These are phyloP conservation scores for Puccinia coronata DNA, from an alignment of 1,284 basidiomycete species.

Conservation along the genomic window DNA sequence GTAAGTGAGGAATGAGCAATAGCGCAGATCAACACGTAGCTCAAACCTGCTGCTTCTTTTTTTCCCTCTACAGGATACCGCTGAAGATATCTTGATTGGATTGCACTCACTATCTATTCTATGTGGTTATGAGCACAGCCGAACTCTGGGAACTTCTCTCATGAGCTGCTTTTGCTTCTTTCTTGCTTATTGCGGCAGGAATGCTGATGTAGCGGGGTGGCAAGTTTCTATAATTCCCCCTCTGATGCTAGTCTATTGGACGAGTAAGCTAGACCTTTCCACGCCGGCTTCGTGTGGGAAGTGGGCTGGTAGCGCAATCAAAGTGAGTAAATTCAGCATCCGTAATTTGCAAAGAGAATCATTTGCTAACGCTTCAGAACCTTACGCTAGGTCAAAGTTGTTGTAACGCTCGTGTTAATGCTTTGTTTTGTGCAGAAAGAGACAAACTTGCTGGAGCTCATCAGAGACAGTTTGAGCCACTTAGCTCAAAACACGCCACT, in stretches of 20 bases:
- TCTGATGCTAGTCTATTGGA: conserved; percentile 23
- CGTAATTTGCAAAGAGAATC: background rate
- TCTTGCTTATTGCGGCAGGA: conserved; percentile 16
- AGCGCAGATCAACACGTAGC: too few species aligned
- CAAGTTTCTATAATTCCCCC: conserved; percentile 22
- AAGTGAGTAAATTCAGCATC: conserved; percentile 2
- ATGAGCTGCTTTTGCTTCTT: conserved; percentile 24
- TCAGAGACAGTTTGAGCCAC: background rate
- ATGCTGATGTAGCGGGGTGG: conserved; percentile 15
- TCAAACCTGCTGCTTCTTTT: background rate
- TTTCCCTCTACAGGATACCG: conserved; percentile 38
- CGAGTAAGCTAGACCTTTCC: conserved; percentile 22
- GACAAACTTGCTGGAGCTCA: background rate
- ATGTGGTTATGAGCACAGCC: conserved; percentile 36
- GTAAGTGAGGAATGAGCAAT: background rate
- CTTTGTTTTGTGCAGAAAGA: conserved; percentile 23
- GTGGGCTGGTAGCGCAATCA: conserved; percentile 31
- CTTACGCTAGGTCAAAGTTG: conserved; percentile 14
- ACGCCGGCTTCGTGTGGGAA: conserved; percentile 18
- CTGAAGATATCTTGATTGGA: conserved; percentile 36
- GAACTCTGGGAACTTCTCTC: conserved; percentile 28
- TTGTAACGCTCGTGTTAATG: conserved; percentile 16
- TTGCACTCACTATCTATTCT: conserved; percentile 40
- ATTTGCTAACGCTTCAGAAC: background rate
- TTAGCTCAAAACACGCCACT: background rate